These are phyloP conservation scores for Piper betle DNA, from an alignment of 164 flowering plant species.

Conservation along the genomic window DNA sequence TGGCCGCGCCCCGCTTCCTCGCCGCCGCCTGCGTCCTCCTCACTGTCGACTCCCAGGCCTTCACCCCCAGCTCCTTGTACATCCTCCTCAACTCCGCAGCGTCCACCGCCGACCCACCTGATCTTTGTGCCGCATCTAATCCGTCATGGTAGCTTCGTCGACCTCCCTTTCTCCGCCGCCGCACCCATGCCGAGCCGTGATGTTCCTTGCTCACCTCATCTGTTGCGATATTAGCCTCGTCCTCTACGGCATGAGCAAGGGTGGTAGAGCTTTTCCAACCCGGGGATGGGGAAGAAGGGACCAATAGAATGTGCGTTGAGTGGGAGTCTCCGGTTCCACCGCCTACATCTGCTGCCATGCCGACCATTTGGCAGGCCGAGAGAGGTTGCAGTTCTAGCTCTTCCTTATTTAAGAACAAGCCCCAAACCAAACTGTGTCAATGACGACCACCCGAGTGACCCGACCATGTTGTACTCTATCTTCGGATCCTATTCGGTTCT, in stretches of 20 bases:
- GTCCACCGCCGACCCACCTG: neutral
- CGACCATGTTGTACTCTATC: neutral
- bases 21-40: slow-evolving; percentile 2
- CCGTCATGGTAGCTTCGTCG: neutral
- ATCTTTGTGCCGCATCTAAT: neutral
- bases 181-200: neutral
- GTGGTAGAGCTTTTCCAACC: neutral
- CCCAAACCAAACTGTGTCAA: too few species aligned
- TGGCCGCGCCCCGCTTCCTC: neutral
- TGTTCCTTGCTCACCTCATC: neutral
- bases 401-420: neutral
- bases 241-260: neutral
- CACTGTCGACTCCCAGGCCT: slow-evolving; percentile 7
- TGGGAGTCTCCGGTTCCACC: neutral
- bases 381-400: neutral
- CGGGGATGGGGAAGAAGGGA: neutral
- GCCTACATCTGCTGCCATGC: slow-evolving; percentile 2
- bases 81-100: neutral
- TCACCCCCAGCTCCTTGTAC: slow-evolving; percentile 5
- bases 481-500: neutral
- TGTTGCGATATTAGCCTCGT: neutral
- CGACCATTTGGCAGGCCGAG: slow-evolving; percentile 8
- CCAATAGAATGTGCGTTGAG: neutral
- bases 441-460: neutral
- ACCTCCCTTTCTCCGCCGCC: neutral